Evolutionary conservation across 1,139 yeast species (phyloP).

Genomic region (Lodderomyces margitis): DNA sequence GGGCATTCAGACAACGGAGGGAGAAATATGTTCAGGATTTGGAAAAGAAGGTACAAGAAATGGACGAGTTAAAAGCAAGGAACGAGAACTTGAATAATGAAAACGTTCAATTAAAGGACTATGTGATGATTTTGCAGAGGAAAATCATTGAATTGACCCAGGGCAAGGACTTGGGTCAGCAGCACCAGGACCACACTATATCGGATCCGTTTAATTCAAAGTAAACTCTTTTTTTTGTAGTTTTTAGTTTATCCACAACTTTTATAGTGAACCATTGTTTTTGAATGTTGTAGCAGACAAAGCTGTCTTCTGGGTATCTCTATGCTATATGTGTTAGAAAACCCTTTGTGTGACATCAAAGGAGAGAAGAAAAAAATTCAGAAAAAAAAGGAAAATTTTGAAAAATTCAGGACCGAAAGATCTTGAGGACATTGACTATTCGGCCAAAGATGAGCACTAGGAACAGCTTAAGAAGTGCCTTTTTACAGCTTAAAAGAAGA

Average conservation of each 20-base stretch:
- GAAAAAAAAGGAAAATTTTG: too few relatives aligned
- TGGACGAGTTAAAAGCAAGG: conserved; percentile 56
- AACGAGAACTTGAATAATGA: conserved; percentile 66
- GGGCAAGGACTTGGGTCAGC: conserved; percentile 5
- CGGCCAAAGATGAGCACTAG: background rate
- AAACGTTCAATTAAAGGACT: conserved; percentile 69
- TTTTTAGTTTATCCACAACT: background rate
- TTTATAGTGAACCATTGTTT: background rate
- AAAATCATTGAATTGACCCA: conserved; percentile 50
- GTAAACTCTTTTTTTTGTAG: conserved; percentile 1
- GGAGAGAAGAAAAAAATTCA: background rate
- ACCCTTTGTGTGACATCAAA: background rate
- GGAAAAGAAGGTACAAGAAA: conserved; percentile 66
- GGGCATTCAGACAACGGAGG: conserved; percentile 80
- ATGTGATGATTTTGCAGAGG: conserved; percentile 67
- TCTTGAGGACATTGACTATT: background rate
- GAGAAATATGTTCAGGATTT: conserved; percentile 76
- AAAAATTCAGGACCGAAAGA: background rate
- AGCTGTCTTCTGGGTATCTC: too few relatives aligned
- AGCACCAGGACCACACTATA: conserved; percentile 1
- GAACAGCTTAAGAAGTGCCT: background rate
- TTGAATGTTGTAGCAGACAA: too few relatives aligned
- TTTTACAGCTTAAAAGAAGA: conserved; percentile 3
- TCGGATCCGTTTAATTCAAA: conserved; percentile 3
- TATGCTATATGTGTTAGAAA: too few relatives aligned